Percentiles rank a stretch among this genome's conserved stretches.
Conservation (phyloP, 1,139 yeast species). For the Arxiozyma bovina region DNA sequence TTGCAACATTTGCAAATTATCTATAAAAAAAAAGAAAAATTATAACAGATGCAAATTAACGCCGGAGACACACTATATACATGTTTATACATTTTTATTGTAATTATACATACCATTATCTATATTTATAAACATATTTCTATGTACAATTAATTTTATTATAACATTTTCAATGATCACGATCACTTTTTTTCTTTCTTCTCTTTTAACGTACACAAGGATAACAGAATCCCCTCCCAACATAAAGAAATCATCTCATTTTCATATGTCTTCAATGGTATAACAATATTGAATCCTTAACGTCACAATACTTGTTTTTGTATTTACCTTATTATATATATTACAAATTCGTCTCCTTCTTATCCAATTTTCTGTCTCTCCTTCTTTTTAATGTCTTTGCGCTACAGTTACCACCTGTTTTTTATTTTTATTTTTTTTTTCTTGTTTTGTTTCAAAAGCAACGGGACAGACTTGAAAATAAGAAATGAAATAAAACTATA, state of each 20-base stretch:
- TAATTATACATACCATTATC: background rate
- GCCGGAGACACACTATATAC: background rate
- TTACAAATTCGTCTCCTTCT: too few species aligned
- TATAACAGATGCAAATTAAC: background rate
- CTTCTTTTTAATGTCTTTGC: too few species aligned
- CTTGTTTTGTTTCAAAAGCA: background rate
- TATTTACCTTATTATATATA: too few species aligned
- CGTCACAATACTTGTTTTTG: too few species aligned
- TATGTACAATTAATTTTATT: too few species aligned
- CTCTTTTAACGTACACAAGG: background rate
- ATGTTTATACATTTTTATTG: background rate
- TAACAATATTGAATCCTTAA: too few species aligned
- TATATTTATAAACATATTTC: too few species aligned
- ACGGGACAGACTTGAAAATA: background rate
- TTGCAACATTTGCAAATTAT: background rate
- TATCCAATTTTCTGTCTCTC: background rate
- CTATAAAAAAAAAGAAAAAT: too few species aligned
- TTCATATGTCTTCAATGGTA: too few species aligned
- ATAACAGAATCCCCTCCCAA: too few species aligned
- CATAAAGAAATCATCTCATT: too few species aligned
- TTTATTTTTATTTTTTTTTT: too few species aligned
- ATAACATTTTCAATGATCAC: background rate
- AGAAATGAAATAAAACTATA: background rate
- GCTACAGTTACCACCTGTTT: background rate
- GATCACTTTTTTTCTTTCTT: background rate